Percentiles rank a stretch among this genome's conserved stretches.
Conservation (phyloP, 768 basidiomycete genomes). For the Trametopsis cervina region DNA sequence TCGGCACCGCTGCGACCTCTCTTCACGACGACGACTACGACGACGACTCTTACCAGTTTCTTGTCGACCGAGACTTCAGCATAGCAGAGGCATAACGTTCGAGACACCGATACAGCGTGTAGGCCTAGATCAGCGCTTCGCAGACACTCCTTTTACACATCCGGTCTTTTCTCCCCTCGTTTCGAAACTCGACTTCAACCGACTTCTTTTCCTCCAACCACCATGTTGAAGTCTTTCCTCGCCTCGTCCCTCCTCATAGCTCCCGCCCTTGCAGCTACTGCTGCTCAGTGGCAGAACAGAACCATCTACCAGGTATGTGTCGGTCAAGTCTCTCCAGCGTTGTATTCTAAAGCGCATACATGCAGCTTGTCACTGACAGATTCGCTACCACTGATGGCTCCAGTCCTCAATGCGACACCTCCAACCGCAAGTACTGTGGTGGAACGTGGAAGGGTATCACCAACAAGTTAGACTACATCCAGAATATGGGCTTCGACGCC, state of each 20-base stretch:
- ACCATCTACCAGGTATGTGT: constrained; percentile 46
- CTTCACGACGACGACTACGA: not conserved
- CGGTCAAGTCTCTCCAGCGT: not conserved
- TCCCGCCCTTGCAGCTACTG: constrained; percentile 30
- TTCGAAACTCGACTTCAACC: not conserved
- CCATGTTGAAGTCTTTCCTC: constrained; percentile 10
- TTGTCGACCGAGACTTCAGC: too few species aligned
- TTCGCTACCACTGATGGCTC: constrained; percentile 43
- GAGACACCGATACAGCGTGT: too few species aligned
- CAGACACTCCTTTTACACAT: not conserved
- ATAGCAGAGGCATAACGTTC: too few species aligned
- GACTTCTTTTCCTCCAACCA: not conserved
- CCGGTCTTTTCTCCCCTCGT: constrained; percentile 2
- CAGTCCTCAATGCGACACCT: constrained; percentile 36
- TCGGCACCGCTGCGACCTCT: not conserved
- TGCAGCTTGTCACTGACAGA: constrained; percentile 48
- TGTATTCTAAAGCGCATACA: not conserved
- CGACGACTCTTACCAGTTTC: too few species aligned
- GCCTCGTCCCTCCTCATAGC: constrained; percentile 12
- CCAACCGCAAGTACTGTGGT: constrained; percentile 45
- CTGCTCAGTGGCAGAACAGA: constrained; percentile 43
- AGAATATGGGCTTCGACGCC: constrained; percentile 55
- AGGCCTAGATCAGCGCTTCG: not conserved
- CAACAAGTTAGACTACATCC: constrained; percentile 55
- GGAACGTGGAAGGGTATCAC: constrained; percentile 49